Evolutionary conservation across 2,329 filamentous ascomycete species (phyloP).

Genomic region (Fusarium musae): DNA sequence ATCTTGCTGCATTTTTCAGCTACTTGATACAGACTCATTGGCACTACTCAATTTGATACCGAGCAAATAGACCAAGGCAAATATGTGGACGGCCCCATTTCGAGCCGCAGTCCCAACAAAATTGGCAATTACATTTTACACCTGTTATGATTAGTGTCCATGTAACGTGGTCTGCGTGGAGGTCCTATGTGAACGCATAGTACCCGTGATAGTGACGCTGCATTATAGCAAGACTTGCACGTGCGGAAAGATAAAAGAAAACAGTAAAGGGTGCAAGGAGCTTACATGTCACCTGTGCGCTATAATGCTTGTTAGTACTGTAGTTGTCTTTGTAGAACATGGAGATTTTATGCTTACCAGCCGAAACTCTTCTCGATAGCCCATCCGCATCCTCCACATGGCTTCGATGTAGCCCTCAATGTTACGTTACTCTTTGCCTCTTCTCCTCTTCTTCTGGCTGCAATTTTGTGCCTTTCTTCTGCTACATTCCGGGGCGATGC

Average conservation of each 20-base stretch:
- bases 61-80: background rate
- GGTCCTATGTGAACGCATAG: slow-evolving; percentile 25
- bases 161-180: background rate
- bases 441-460: slow-evolving; percentile 48
- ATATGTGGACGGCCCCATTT: slow-evolving; percentile 37
- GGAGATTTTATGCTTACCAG: slow-evolving; percentile 50
- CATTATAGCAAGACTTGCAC: background rate
- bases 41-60: background rate
- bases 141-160: slow-evolving; percentile 43
- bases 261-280: slow-evolving; percentile 4
- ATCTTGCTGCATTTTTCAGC: background rate
- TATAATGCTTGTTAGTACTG: slow-evolving; percentile 43
- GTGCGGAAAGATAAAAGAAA: background rate
- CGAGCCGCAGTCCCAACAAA: slow-evolving; percentile 50
- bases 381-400: slow-evolving; percentile 52
- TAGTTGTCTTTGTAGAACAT: background rate
- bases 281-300: slow-evolving; percentile 58
- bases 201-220: slow-evolving; percentile 1
- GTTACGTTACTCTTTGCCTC: slow-evolving; percentile 48
- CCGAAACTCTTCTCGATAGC: slow-evolving; percentile 55
- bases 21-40: background rate
- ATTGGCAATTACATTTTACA: slow-evolving; percentile 49
- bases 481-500: slow-evolving; percentile 42
- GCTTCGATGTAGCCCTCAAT: slow-evolving; percentile 49
- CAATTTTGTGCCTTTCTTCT: slow-evolving; percentile 43